phyloP scores from a whole-genome alignment of 129 eudicot genomes.

The Tagetes patula region DNA sequence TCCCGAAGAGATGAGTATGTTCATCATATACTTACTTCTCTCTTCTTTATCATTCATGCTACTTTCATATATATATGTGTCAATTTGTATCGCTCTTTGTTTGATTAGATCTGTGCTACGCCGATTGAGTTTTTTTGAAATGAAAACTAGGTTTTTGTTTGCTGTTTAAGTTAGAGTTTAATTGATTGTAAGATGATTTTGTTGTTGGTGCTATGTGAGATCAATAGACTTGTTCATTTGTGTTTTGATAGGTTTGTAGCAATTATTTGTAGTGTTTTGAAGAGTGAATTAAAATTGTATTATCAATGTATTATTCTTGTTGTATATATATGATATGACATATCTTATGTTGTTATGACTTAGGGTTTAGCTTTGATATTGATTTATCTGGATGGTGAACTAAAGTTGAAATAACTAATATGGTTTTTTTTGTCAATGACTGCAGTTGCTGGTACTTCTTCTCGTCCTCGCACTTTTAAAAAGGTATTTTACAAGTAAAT shows the following conservation, averaged over 20 bases:
- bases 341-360: neutral
- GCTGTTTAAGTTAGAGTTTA: neutral
- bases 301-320: neutral
- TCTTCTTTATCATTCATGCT: neutral
- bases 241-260: no score
- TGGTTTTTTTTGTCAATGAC: slow-evolving; percentile 11
- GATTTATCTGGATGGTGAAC: neutral
- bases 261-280: no score
- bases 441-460: slow-evolving; percentile 81
- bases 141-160: neutral
- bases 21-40: neutral
- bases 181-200: neutral
- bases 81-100: neutral
- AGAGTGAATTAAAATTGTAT: neutral
- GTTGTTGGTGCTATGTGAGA: no score
- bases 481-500: slow-evolving; percentile 39
- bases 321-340: neutral
- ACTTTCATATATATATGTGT: neutral
- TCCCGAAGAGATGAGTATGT: slow-evolving; percentile 80
- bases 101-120: no score
- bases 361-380: neutral
- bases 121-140: no score
- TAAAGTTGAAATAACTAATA: slow-evolving; percentile 1
- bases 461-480: slow-evolving; percentile 89
- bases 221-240: no score